Evolutionary conservation across 2,329 filamentous ascomycete species (phyloP).

Genomic region (Trichoderma sp.): DNA sequence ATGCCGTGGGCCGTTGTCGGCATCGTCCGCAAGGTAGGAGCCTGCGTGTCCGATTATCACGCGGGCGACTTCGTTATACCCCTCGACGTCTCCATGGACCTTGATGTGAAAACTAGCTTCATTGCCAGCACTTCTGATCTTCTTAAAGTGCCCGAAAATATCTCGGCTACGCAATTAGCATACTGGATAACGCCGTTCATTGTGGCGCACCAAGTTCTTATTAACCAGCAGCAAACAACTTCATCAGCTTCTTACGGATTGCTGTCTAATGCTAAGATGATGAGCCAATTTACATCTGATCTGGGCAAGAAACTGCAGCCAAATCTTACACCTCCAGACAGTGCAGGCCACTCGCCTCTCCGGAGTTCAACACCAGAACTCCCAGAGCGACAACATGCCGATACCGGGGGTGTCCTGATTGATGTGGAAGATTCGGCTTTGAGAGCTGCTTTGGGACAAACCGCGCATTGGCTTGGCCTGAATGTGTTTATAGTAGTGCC

Average conservation of each 20-base stretch:
- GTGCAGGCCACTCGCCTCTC: neutral
- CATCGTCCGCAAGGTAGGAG: neutral
- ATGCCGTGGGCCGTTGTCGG: neutral
- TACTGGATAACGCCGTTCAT: neutral
- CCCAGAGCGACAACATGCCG: neutral
- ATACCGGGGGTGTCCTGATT: neutral
- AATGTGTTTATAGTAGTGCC: neutral
- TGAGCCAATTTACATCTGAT: neutral
- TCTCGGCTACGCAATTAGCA: neutral
- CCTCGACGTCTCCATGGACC: neutral
- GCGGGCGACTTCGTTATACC: neutral
- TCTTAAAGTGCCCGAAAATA: neutral
- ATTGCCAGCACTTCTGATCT: neutral
- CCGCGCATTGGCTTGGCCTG: neutral
- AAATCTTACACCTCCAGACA: neutral
- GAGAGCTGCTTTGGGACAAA: neutral
- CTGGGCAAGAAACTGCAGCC: neutral
- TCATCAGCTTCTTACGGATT: neutral
- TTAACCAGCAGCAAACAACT: neutral
- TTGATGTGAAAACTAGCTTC: neutral
- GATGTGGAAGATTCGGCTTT: neutral
- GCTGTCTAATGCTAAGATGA: neutral
- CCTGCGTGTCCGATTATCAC: neutral
- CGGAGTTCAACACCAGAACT: neutral
- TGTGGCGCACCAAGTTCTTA: neutral